Conservation (phyloP, 306 rosid genomes). For the Cicer cuneatum region DNA sequence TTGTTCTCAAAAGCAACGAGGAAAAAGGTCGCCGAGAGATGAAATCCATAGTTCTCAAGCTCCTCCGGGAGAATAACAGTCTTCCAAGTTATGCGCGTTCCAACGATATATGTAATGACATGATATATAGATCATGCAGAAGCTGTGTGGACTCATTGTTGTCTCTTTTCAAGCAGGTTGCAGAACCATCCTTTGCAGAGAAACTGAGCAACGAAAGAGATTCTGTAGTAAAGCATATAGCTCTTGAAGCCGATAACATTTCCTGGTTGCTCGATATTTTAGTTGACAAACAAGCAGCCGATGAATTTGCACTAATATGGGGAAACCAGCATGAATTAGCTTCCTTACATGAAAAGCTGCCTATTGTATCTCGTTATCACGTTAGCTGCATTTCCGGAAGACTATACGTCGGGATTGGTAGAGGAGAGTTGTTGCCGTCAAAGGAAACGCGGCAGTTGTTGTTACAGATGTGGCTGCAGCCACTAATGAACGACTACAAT, state of each 20-base stretch:
- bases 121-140: conserved; percentile 68
- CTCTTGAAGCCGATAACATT: conserved; percentile 82
- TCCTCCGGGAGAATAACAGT: conserved; percentile 78
- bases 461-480: conserved; percentile 91
- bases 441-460: conserved; percentile 76
- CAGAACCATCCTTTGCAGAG: conserved; percentile 54
- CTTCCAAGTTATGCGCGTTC: conserved; percentile 60
- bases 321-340: conserved; percentile 83
- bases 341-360: conserved; percentile 66
- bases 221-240: conserved; percentile 64
- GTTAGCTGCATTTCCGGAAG: conserved; percentile 82
- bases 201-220: conserved; percentile 53
- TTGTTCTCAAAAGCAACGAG: conserved; percentile 84
- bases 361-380: conserved; percentile 67
- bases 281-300: conserved; percentile 81
- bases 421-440: conserved; percentile 80
- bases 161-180: conserved; percentile 69
- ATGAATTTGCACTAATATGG: conserved; percentile 82
- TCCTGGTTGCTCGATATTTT: conserved; percentile 93
- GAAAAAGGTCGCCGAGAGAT: conserved; percentile 96
- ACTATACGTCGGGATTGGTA: conserved; percentile 81
- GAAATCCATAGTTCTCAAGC: conserved; percentile 92
- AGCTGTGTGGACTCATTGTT: conserved; percentile 67
- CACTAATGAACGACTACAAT: conserved; percentile 83
- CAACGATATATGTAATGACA: conserved; percentile 64